Percentiles rank a stretch among this genome's conserved stretches.
Conservation (phyloP, 495 filamentous ascomycete species). For the Penicillium longicatenatum region DNA sequence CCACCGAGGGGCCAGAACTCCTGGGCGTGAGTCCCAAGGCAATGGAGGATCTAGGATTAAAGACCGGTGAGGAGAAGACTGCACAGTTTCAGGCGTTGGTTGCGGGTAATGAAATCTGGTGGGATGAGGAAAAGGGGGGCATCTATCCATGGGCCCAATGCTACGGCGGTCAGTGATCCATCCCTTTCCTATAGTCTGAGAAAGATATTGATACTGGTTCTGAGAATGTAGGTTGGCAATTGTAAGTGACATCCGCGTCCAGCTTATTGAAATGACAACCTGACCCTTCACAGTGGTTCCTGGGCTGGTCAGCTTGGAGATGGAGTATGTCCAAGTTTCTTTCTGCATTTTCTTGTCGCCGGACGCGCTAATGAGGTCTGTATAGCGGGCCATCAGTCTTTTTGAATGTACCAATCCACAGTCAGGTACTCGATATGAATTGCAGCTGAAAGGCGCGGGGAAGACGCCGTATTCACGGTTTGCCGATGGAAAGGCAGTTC, state of each 20-base stretch:
- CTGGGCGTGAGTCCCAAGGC: constrained; percentile 76
- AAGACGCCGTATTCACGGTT: constrained; percentile 93
- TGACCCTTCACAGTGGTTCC: constrained; percentile 54
- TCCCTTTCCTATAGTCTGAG: constrained; percentile 4
- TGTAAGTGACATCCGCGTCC: constrained; percentile 37
- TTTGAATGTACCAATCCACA: constrained; percentile 84
- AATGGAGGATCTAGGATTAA: constrained; percentile 75
- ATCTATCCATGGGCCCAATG: constrained; percentile 98
- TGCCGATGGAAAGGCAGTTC: constrained; percentile 94
- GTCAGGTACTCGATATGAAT: constrained; percentile 74
- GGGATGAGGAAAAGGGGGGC: constrained; percentile 59
- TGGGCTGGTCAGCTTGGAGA: constrained; percentile 98
- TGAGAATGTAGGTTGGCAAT: constrained; percentile 52
- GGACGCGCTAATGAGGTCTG: constrained; percentile 5
- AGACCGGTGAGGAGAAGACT: constrained; percentile 62
- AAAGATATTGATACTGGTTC: not conserved
- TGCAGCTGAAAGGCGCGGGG: constrained; percentile 93
- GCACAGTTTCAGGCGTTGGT: constrained; percentile 77
- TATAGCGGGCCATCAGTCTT: constrained; percentile 77
- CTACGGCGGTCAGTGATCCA: constrained; percentile 69
- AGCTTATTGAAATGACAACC: constrained; percentile 4
- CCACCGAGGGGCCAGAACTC: constrained; percentile 68
- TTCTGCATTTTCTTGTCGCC: not conserved
- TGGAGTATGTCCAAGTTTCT: constrained; percentile 48
- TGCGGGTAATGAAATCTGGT: constrained; percentile 74